Evolutionary conservation across 75 land plant genomes (phyloP).

Genomic region (Isoetes taiwanensis): DNA sequence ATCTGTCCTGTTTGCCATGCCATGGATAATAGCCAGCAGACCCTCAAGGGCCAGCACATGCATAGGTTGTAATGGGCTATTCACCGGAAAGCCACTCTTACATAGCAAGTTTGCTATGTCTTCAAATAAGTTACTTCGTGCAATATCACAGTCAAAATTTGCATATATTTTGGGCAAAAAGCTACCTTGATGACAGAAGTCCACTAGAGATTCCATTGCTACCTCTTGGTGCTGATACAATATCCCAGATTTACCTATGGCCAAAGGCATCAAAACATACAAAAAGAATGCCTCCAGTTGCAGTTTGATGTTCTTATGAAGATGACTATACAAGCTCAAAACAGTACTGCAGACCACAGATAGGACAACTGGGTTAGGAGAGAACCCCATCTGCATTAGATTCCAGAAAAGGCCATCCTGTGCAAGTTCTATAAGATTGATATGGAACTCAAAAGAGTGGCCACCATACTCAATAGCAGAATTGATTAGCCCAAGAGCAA

Average conservation of each 20-base stretch:
- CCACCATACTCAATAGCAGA: slow-evolving; percentile 93
- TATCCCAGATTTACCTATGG: slow-evolving; percentile 73
- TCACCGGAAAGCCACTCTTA: slow-evolving; percentile 97
- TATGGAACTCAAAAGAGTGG: slow-evolving; percentile 49
- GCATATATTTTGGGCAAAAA: slow-evolving; percentile 98
- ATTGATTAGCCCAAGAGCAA: slow-evolving; percentile 85
- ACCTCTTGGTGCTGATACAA: slow-evolving; percentile 96
- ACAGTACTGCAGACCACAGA: slow-evolving; percentile 95
- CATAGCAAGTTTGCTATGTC: slow-evolving; percentile 85
- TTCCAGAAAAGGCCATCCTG: slow-evolving; percentile 89
- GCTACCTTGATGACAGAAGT: slow-evolving; percentile 82
- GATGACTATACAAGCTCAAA: slow-evolving; percentile 77
- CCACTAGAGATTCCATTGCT: slow-evolving; percentile 95
- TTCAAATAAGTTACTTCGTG: slow-evolving; percentile 88
- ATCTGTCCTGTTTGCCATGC: slow-evolving; percentile 90
- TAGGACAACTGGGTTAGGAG: slow-evolving; percentile 86
- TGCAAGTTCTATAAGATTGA: slow-evolving; percentile 53
- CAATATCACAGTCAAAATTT: slow-evolving; percentile 90
- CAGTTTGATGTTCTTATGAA: slow-evolving; percentile 59
- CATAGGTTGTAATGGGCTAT: slow-evolving; percentile 81
- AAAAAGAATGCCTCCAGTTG: slow-evolving; percentile 97
- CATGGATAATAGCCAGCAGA: slow-evolving; percentile 77
- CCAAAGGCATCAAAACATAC: slow-evolving; percentile 75
- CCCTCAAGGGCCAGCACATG: slow-evolving; percentile 93
- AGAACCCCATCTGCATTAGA: slow-evolving; percentile 93